A percentile compares a stretch with the other conserved stretches of the same genome.
These are phyloP conservation scores for Saposhnikovia divaricata DNA, from an alignment of 129 eudicot genomes.

Conservation along the genomic window DNA sequence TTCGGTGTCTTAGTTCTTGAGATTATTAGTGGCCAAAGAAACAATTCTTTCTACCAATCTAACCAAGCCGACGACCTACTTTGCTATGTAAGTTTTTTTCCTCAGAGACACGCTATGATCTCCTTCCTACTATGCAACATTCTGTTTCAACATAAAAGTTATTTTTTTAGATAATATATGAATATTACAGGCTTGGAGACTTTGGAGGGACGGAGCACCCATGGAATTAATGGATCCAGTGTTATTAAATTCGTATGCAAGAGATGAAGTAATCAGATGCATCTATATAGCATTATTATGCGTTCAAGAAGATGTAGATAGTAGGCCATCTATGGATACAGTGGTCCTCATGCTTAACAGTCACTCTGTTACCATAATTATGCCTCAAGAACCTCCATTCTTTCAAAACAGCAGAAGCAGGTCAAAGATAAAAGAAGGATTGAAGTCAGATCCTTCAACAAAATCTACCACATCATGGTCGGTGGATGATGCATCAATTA, in stretches of 20 bases:
- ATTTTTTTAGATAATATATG: background rate
- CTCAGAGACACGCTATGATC: background rate
- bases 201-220: conserved; percentile 7
- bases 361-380: background rate
- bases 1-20: conserved; percentile 17
- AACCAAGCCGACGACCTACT: background rate
- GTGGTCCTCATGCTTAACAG: conserved; percentile 11
- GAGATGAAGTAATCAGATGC: conserved; percentile 9
- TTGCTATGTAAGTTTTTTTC: conserved; percentile 4
- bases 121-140: background rate
- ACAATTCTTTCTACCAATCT: background rate
- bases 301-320: conserved; percentile 16
- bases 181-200: conserved; percentile 11
- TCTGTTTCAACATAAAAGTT: background rate
- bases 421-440: background rate
- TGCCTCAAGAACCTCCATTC: conserved; percentile 10
- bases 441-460: background rate
- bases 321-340: conserved; percentile 12
- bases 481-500: conserved; percentile 3
- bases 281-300: conserved; percentile 4
- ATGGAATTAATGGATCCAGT: conserved; percentile 8
- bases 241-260: background rate
- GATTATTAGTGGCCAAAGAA: conserved; percentile 18
- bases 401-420: background rate
- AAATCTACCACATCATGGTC: background rate